phyloP scores from a whole-genome alignment of 305 asterid species.

The Andrographis paniculata region DNA sequence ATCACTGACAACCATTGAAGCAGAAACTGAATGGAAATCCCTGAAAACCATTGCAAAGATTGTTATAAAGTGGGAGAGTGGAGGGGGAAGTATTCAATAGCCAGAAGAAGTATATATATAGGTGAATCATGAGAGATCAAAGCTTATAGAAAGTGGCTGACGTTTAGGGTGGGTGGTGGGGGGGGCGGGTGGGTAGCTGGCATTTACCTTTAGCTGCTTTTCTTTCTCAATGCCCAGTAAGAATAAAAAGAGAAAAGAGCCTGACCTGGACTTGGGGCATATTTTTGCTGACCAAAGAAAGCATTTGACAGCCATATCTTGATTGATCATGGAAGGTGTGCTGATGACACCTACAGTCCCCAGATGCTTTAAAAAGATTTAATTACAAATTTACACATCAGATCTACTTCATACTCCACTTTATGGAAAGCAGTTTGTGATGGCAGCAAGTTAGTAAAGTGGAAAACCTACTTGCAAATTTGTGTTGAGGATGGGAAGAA shows the following conservation, averaged over 20 bases:
- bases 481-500: conserved; percentile 1
- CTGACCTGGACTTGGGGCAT: conserved; percentile 8
- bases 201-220: conserved; percentile 22
- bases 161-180: conserved; percentile 18
- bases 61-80: conserved; percentile 4
- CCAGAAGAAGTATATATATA: conserved; percentile 23
- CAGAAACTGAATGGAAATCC: neutral
- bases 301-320: conserved; percentile 30
- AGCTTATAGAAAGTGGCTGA: conserved; percentile 27
- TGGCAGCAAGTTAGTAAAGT: conserved; percentile 21
- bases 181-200: conserved; percentile 19
- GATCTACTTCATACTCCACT: conserved; percentile 22
- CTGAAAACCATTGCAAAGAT: neutral
- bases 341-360: conserved; percentile 24
- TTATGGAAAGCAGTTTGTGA: conserved; percentile 17
- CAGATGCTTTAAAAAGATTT: neutral
- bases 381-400: conserved; percentile 28
- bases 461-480: conserved; percentile 13
- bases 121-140: conserved; percentile 3
- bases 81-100: conserved; percentile 27
- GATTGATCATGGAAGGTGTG: conserved; percentile 22
- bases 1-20: conserved; percentile 34
- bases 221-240: conserved; percentile 31
- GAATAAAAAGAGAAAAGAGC: conserved; percentile 30
- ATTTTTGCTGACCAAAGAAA: conserved; percentile 22